Evolutionary conservation across 331 rosid species (phyloP).

Genomic region (Acacia concinna): DNA sequence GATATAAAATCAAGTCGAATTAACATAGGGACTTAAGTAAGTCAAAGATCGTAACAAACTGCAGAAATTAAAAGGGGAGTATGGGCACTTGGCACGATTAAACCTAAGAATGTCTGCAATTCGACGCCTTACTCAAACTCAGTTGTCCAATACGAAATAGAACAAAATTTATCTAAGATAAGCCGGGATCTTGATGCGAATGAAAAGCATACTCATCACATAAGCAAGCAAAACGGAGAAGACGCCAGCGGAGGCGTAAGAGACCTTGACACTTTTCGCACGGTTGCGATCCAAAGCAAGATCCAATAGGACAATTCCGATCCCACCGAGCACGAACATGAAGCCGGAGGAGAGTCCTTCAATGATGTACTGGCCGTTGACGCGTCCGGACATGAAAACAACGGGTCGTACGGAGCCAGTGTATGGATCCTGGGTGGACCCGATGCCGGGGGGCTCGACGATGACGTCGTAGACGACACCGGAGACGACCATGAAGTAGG

Average conservation of each 20-base stretch:
- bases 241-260: slow-evolving; percentile 82
- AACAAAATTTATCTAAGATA: slow-evolving; percentile 59
- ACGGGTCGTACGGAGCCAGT: slow-evolving; percentile 88
- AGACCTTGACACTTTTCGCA: slow-evolving; percentile 67
- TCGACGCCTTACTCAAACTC: neutral
- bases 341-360: slow-evolving; percentile 93
- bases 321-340: slow-evolving; percentile 91
- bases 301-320: slow-evolving; percentile 80
- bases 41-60: neutral
- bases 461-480: slow-evolving; percentile 94
- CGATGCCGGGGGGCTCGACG: slow-evolving; percentile 98
- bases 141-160: neutral
- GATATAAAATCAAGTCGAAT: slow-evolving; percentile 18
- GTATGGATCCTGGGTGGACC: slow-evolving; percentile 75
- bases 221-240: slow-evolving; percentile 66
- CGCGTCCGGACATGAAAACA: slow-evolving; percentile 86
- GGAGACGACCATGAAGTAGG: slow-evolving; percentile 96
- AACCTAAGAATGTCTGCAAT: neutral
- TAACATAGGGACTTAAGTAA: slow-evolving; percentile 3
- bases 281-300: slow-evolving; percentile 88
- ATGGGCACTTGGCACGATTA: neutral
- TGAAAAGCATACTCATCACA: slow-evolving; percentile 88
- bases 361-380: slow-evolving; percentile 96
- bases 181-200: slow-evolving; percentile 93
- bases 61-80: slow-evolving; percentile 14